Conservation (phyloP, 192 early-diverging fungal species). For the Backusella tuberculispora region DNA sequence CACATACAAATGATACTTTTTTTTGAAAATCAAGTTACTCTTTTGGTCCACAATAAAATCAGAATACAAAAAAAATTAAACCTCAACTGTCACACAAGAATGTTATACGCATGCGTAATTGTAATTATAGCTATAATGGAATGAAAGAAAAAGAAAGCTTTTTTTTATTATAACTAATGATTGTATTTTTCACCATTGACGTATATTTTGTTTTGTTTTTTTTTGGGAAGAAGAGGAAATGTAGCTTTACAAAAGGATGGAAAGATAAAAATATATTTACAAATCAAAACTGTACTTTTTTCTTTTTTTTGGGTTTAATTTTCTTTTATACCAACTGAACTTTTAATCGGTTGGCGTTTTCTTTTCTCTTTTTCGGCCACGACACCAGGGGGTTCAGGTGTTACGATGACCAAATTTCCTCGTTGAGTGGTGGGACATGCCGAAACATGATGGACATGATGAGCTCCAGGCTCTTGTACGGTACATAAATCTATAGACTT, state of each 20-base stretch:
- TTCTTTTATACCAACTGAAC: background rate
- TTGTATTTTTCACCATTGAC: background rate
- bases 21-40: background rate
- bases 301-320: too few relatives aligned
- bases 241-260: background rate
- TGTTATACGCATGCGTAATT: background rate
- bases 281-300: constrained; percentile 12
- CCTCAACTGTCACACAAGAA: background rate
- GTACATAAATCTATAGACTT: constrained; percentile 61
- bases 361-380: constrained; percentile 39
- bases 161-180: background rate
- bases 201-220: background rate
- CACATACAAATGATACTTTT: background rate
- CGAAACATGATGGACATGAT: constrained; percentile 41
- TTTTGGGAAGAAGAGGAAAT: background rate
- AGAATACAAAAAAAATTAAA: background rate
- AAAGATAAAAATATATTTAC: constrained; percentile 6
- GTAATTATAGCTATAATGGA: background rate
- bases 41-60: constrained; percentile 11
- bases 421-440: background rate
- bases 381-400: constrained; percentile 38
- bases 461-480: constrained; percentile 10
- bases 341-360: constrained; percentile 15
- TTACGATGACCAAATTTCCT: constrained; percentile 36
- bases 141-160: constrained; percentile 1